Evolutionary conservation across 2,329 filamentous ascomycete genomes (phyloP), one percentile per base, ranked within the genome.

Genomic region (Aspergillus sclerotialis): DNA sequence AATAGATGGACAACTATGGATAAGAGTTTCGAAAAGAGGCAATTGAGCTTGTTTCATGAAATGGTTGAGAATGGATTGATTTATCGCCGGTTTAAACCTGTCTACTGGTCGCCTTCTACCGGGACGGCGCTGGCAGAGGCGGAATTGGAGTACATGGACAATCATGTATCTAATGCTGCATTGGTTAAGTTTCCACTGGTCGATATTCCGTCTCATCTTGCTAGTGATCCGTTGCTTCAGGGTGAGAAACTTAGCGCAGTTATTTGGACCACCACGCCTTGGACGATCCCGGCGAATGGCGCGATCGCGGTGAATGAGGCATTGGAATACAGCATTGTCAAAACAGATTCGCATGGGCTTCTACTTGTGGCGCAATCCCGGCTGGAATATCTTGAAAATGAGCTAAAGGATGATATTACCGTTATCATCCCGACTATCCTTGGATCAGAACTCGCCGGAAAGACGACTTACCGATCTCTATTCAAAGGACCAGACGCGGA

Each of bases 251-350:
- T 95, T 8, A 82, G 74, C 56, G 86, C 84, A n/a, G 73, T 92
- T n/a, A 85, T 96, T 33, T 98, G 92, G 92, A 98, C 92, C 2
- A 98, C 92, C 0, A 98, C 92, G 1, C 92, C 92, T 0, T 98
- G 92, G 92, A 98, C 92, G 0, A 68, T 98, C 4, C 90, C 92
- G 0, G 89, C 90, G 2, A 98, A 98, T 57, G 79, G 78, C 54
- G 89, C 86, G 0, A 88, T 98, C 56, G 89, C 87, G 2, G 73
- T 96, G 23, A 79, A 87, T 49, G 67, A 75, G 5, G 78, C 84
- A 25, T 64, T 96, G 40, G 68, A 78, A 28, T 98, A 96, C 56
- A 70, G 71, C 4, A 61, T 94, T 13, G 66, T 93, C 24, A 66
- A 71, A 35, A 67, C 74, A 2, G 67, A 68, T 1, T 57, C 57